Evolutionary conservation across 2,329 filamentous ascomycete species (phyloP).

Genomic region (Hansfordia pulvinata): DNA sequence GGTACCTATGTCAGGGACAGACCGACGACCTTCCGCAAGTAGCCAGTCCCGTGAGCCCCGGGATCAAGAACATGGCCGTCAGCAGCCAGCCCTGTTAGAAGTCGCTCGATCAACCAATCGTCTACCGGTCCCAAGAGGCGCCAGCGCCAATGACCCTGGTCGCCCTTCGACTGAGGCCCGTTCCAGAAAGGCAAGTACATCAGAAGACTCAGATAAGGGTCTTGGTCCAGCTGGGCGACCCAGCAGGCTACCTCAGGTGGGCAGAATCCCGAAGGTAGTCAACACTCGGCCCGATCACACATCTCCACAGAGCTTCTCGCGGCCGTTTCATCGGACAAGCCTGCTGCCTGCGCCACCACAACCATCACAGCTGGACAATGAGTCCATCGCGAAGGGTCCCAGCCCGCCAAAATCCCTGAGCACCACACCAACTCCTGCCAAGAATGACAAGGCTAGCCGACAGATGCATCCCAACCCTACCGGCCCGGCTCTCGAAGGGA

Average conservation of each 20-base stretch:
- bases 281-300: conserved; percentile 52
- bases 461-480: conserved; percentile 15
- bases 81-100: no score
- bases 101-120: no score
- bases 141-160: no score
- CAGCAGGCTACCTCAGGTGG: conserved; percentile 66
- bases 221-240: conserved; percentile 25
- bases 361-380: conserved; percentile 15
- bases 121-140: no score
- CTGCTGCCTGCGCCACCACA: conserved; percentile 21
- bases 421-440: conserved; percentile 17
- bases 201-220: no score
- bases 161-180: no score
- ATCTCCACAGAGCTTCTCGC: conserved; percentile 70
- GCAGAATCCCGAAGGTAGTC: conserved; percentile 73
- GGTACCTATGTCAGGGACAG: no score
- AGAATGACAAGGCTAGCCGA: conserved; percentile 16
- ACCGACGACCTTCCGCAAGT: no score
- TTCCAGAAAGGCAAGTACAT: no score
- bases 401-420: conserved; percentile 26
- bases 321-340: conserved; percentile 56
- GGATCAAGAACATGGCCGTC: no score
- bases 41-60: no score
- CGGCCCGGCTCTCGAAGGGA: no score
- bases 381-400: conserved; percentile 34